Evolutionary conservation across 805 yeast genomes (phyloP).

Genomic region (Nakazawaea sp.): DNA sequence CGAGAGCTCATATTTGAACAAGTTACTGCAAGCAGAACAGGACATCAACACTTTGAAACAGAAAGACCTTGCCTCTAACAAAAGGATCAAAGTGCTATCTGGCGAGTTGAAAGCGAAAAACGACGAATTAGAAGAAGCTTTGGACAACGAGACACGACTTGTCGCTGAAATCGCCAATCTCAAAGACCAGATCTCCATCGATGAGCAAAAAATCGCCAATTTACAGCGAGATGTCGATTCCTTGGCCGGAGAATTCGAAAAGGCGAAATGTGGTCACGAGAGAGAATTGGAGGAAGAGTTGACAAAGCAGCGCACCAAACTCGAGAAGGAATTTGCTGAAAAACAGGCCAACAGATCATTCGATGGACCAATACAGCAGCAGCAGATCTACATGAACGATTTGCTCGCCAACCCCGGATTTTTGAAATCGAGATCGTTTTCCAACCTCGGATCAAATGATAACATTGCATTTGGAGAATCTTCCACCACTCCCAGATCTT

Average conservation of each 20-base stretch:
- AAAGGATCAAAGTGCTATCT: constrained; percentile 22
- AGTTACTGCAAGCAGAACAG: constrained; percentile 35
- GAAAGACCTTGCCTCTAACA: constrained; percentile 21
- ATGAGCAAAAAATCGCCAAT: constrained; percentile 13
- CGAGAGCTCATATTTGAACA: constrained; percentile 55
- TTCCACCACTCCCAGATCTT: constrained; percentile 32
- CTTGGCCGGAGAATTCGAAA: constrained; percentile 24
- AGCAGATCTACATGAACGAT: constrained; percentile 23
- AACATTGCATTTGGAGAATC: constrained; percentile 41
- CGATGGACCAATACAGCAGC: constrained; percentile 7
- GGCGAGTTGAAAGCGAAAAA: constrained; percentile 30
- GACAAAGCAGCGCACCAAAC: constrained; percentile 21
- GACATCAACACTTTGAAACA: constrained; percentile 33
- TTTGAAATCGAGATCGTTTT: constrained; percentile 18
- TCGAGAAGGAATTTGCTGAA: constrained; percentile 10
- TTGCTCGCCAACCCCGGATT: constrained; percentile 11
- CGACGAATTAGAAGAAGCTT: constrained; percentile 18
- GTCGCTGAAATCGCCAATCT: constrained; percentile 14
- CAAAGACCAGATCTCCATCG: constrained; percentile 20
- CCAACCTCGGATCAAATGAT: constrained; percentile 20
- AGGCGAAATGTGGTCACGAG: constrained; percentile 19
- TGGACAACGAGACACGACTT: constrained; percentile 18
- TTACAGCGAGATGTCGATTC: constrained; percentile 20
- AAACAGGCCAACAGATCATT: constrained; percentile 7
- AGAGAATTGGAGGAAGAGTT: constrained; percentile 17